A percentile compares a stretch with the other conserved stretches of the same genome.
phyloP scores from a whole-genome alignment of 202 grass and related monocot genomes.

The Cymbopogon flexuosus region DNA sequence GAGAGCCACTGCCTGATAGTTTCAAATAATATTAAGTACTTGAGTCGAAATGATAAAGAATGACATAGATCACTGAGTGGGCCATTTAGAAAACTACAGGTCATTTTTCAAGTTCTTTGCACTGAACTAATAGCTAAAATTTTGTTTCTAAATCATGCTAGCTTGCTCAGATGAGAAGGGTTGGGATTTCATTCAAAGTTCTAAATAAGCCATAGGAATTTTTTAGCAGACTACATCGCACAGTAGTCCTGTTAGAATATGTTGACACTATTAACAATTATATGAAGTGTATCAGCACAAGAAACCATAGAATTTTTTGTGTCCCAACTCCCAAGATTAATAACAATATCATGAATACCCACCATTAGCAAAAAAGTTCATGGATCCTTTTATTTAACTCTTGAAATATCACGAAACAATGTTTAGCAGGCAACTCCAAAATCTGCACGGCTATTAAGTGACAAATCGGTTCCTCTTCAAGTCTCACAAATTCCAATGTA shows the following conservation, averaged over 20 bases:
- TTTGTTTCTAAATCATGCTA: conserved; percentile 12
- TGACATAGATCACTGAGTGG: not conserved
- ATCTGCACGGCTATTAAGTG: not conserved
- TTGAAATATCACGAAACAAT: conserved; percentile 7
- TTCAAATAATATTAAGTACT: conserved; percentile 19
- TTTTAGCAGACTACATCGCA: not conserved
- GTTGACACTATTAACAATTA: not conserved
- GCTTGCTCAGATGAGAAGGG: not conserved
- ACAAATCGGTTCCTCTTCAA: not conserved
- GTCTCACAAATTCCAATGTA: not conserved
- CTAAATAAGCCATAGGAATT: not conserved
- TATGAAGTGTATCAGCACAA: conserved; percentile 1
- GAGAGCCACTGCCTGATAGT: conserved; percentile 79
- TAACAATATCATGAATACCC: not conserved
- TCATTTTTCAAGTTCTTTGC: not conserved
- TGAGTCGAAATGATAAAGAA: not conserved
- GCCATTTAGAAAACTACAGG: not conserved
- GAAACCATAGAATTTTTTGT: not conserved
- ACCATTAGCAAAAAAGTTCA: not conserved
- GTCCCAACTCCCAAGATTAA: not conserved
- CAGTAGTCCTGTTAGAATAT: conserved; percentile 5
- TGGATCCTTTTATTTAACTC: not conserved
- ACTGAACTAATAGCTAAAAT: conserved; percentile 6
- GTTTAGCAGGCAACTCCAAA: conserved; percentile 11
- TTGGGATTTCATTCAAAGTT: not conserved